Percentiles rank a stretch among this genome's conserved stretches.
Evolutionary conservation across 1,284 basidiomycete genomes (phyloP).

Genomic region (Trametes sp.): DNA sequence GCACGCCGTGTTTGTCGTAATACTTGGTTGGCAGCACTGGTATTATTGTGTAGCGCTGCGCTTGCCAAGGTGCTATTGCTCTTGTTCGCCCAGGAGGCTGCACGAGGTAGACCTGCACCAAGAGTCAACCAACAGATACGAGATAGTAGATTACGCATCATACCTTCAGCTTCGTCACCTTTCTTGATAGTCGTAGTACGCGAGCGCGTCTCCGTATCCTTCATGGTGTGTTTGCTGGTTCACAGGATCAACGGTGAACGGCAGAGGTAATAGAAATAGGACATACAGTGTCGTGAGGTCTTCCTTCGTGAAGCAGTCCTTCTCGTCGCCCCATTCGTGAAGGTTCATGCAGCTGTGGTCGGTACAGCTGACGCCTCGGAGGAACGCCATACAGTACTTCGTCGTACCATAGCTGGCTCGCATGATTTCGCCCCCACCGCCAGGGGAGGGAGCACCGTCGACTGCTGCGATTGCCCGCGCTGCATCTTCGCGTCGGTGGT

Average conservation of each 20-base stretch:
- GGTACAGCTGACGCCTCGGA: constrained; percentile 87
- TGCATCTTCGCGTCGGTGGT: constrained; percentile 94
- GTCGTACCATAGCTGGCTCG: constrained; percentile 96
- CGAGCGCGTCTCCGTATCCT: constrained; percentile 76
- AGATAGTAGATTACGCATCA: constrained; percentile 26
- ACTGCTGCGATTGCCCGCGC: constrained; percentile 92
- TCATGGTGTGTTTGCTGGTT: constrained; percentile 85
- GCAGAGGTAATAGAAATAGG: constrained; percentile 6
- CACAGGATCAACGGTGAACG: constrained; percentile 30
- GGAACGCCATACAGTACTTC: constrained; percentile 97
- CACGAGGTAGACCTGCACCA: constrained; percentile 70
- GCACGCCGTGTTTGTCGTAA: constrained; percentile 39
- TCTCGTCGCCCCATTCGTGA: constrained; percentile 98
- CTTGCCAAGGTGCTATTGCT: constrained; percentile 33
- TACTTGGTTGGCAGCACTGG: constrained; percentile 34
- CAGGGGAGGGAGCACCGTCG: constrained; percentile 89
- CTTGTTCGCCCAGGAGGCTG: constrained; percentile 85
- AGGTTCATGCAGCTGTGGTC: constrained; percentile 93
- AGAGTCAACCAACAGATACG: background rate
- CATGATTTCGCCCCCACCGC: constrained; percentile 82
- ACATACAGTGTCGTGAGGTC: constrained; percentile 88
- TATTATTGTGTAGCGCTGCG: constrained; percentile 42
- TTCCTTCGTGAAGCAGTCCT: constrained; percentile 95
- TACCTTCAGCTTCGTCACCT: constrained; percentile 71
- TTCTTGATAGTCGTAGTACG: constrained; percentile 56